Evolutionary conservation across 2,329 filamentous ascomycete species (phyloP).

Genomic region (Aspergillus terreus): DNA sequence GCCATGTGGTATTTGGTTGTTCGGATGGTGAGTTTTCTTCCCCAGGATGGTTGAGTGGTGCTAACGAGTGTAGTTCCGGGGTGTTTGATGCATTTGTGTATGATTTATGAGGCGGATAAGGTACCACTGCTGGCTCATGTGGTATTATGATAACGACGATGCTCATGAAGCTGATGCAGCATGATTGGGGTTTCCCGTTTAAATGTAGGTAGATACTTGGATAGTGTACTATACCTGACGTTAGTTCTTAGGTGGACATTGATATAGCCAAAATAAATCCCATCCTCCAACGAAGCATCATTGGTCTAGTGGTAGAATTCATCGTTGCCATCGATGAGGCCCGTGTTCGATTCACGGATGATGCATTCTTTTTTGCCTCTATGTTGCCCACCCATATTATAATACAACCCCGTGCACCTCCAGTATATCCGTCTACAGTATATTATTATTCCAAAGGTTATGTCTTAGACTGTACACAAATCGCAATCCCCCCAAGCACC

Average conservation of each 20-base stretch:
- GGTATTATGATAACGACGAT: conserved; percentile 20
- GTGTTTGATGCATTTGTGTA: conserved; percentile 38
- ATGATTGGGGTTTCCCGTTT: neutral
- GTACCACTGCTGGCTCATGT: conserved; percentile 32
- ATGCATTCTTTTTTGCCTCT: conserved; percentile 25
- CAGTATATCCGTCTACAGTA: no score
- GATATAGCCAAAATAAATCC: no score
- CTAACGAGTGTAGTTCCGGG: conserved; percentile 48
- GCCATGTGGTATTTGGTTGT: conserved; percentile 90
- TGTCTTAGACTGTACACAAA: conserved; percentile 66
- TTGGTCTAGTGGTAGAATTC: conserved; percentile 47
- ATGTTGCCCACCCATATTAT: neutral
- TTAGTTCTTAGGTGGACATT: no score
- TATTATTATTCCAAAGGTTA: neutral
- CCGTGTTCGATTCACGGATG: conserved; percentile 47
- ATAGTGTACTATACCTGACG: no score
- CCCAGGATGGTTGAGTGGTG: neutral
- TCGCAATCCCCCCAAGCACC: conserved; percentile 72
- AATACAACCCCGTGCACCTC: neutral
- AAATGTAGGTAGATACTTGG: conserved; percentile 10
- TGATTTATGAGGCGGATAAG: conserved; percentile 11
- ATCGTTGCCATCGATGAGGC: conserved; percentile 46
- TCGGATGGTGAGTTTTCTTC: conserved; percentile 65
- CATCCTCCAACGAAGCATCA: conserved; percentile 26
- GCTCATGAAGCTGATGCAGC: conserved; percentile 12